A percentile compares a stretch with the other conserved stretches of the same genome.
Evolutionary conservation across 768 basidiomycete species (phyloP).

Genomic region (Boletus rubescentipes): DNA sequence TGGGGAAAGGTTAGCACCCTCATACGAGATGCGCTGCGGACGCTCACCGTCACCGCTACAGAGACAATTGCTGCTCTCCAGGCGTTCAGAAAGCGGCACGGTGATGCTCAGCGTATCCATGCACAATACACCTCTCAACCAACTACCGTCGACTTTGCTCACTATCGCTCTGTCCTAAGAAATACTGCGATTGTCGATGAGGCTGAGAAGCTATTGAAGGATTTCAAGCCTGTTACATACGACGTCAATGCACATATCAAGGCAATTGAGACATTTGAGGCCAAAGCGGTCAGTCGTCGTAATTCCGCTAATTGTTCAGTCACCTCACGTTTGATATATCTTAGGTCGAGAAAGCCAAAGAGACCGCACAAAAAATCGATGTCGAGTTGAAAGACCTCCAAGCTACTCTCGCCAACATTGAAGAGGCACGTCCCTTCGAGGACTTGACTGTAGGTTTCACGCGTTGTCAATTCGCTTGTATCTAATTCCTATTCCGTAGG

Average conservation of each 20-base stretch:
- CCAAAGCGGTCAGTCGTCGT: conserved; percentile 76
- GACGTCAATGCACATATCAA: conserved; percentile 88
- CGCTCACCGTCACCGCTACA: conserved; percentile 31
- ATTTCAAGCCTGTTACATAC: conserved; percentile 94
- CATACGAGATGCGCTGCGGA: background rate
- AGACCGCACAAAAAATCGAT: conserved; percentile 88
- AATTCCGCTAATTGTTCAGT: background rate
- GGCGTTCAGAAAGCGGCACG: conserved; percentile 95
- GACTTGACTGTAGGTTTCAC: conserved; percentile 79
- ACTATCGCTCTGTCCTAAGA: conserved; percentile 91
- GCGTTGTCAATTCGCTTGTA: background rate
- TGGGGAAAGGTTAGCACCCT: conserved; percentile 70
- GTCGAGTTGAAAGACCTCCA: conserved; percentile 88
- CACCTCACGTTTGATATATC: background rate
- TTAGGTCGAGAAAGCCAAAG: conserved; percentile 85
- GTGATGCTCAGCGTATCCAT: conserved; percentile 78
- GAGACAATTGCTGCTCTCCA: conserved; percentile 90
- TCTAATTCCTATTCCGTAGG: conserved; percentile 41
- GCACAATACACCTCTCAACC: conserved; percentile 64
- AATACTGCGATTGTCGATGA: conserved; percentile 91
- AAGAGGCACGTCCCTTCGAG: conserved; percentile 96
- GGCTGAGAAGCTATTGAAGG: conserved; percentile 83
- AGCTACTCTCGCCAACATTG: conserved; percentile 93
- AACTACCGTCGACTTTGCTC: conserved; percentile 83
- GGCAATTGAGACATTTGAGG: conserved; percentile 95